Base-by-base conservation (phyloP, 2,329 filamentous ascomycete genomes). In the Cladosporium sphaerospermum region DNA sequence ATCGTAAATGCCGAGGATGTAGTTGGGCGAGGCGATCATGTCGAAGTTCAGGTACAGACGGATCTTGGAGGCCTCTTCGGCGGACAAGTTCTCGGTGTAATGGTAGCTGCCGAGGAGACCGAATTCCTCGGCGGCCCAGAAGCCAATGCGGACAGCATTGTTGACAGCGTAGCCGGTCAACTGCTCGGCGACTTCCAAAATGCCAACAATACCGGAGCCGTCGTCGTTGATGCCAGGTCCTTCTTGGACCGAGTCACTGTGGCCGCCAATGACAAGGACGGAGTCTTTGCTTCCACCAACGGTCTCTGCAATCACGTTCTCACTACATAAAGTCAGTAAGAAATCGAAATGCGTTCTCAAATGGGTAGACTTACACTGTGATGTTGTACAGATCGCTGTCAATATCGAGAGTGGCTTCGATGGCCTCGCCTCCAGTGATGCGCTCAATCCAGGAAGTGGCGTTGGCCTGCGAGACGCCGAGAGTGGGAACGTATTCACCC, bases 201-300 rank as follows among this genome's bases (percentile, higher is more conserved):
- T 73, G 19, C 76, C 76, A 56, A 83, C 77, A 33, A 78, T 82
- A 52, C 86, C 86, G 3, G 83, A 84, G 44, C 86, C 86, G 62
- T 90, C 85, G 61, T 90, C 86, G 67, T 90, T 90, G 75, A 90
- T 89, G 16, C 86, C 86, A 1, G 82, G 82, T 0, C 82, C 82
- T 3, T 74, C 77, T 28, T 74, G 72, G 16, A 85, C 82, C 6
- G 78, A 81, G 68, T 85, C 82, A 14, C 76, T 78, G 67, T 85
- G 82, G 2, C 76, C 81, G 40, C 81, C 81, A 11, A 84, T 67
- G 46, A 80, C 75, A 44, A 85, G 71, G 33, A 79, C 72, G 62
- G 84, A 82, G 57, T 80, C 68, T 14, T 78, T 75, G 64, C 84
- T 78, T 41, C 82, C 82, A 11, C 67, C 69, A 56, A 75, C 78